A percentile compares a stretch with the other conserved stretches of the same genome.
These are phyloP conservation scores for Populus tremula DNA, from an alignment of 345 rosid genomes.

Conservation along the genomic window DNA sequence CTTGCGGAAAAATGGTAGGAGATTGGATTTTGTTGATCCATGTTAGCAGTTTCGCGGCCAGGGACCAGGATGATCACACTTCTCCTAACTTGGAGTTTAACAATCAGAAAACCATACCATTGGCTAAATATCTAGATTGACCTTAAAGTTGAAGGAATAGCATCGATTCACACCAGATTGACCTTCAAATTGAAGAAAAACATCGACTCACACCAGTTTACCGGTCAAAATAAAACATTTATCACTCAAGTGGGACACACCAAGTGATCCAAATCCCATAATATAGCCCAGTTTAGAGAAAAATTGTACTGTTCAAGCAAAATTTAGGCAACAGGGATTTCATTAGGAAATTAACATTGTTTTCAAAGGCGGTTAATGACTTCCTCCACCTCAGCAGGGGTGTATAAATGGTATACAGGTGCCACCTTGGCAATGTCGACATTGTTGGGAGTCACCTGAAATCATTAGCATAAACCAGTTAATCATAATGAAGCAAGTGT, in stretches of 20 bases:
- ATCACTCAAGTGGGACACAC: not conserved
- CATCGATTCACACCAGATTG: not conserved
- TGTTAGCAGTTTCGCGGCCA: not conserved
- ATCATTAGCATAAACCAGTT: not conserved
- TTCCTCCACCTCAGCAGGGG: constrained; percentile 89
- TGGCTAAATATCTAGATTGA: not conserved
- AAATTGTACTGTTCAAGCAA: not conserved
- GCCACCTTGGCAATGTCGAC: constrained; percentile 92
- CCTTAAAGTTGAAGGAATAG: too few relatives aligned
- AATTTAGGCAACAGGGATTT: not conserved
- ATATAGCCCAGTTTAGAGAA: not conserved
- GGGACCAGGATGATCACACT: not conserved
- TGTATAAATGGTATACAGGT: constrained; percentile 80
- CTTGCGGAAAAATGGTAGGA: not conserved
- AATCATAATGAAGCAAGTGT: too few relatives aligned
- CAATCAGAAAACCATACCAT: not conserved
- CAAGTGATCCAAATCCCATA: not conserved
- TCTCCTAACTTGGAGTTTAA: not conserved
- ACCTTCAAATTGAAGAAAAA: not conserved
- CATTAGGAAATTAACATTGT: not conserved
- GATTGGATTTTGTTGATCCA: too few relatives aligned
- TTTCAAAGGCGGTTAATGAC: constrained; percentile 76
- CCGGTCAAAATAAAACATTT: not conserved
- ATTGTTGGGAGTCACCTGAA: constrained; percentile 88
- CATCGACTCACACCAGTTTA: not conserved